A percentile compares a stretch with the other conserved stretches of the same genome.
Evolutionary conservation across 257 asterid species (phyloP).

Genomic region (Solanum tarijense): DNA sequence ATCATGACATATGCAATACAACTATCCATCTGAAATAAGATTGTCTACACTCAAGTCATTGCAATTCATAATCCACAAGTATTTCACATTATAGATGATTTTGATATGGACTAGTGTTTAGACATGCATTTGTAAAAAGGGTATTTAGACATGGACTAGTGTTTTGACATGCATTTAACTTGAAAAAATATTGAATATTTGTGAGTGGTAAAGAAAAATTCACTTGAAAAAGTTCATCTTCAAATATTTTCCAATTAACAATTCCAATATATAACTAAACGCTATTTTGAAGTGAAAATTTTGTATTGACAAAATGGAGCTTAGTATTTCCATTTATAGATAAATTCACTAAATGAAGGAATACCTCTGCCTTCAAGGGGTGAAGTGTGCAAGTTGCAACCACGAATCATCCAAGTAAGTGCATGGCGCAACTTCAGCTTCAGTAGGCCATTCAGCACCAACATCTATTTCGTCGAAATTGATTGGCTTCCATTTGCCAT

Average conservation of each 20-base stretch:
- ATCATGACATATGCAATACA: background rate
- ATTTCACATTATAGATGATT: background rate
- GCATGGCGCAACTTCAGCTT: conserved; percentile 13
- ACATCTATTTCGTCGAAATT: conserved; percentile 26
- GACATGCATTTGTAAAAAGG: background rate
- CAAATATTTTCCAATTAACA: background rate
- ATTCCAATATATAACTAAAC: background rate
- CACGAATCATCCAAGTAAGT: conserved; percentile 14
- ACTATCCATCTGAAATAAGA: background rate
- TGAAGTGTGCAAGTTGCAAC: conserved; percentile 8
- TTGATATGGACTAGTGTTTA: background rate
- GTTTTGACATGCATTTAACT: background rate
- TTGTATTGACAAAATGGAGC: background rate
- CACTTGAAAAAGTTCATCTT: background rate
- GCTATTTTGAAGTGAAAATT: background rate
- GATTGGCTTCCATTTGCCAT: conserved; percentile 15
- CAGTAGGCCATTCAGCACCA: conserved; percentile 26
- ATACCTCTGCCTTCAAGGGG: conserved; percentile 2
- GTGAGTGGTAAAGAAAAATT: background rate
- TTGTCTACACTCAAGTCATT: background rate
- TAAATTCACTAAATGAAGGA: background rate
- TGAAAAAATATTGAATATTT: background rate
- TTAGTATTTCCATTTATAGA: background rate
- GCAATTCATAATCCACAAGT: background rate
- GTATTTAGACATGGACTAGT: background rate